Percentiles rank a stretch among this genome's conserved stretches.
phyloP scores from a whole-genome alignment of 768 basidiomycete species.

The Tylopilus plumbeoviolaceoides region DNA sequence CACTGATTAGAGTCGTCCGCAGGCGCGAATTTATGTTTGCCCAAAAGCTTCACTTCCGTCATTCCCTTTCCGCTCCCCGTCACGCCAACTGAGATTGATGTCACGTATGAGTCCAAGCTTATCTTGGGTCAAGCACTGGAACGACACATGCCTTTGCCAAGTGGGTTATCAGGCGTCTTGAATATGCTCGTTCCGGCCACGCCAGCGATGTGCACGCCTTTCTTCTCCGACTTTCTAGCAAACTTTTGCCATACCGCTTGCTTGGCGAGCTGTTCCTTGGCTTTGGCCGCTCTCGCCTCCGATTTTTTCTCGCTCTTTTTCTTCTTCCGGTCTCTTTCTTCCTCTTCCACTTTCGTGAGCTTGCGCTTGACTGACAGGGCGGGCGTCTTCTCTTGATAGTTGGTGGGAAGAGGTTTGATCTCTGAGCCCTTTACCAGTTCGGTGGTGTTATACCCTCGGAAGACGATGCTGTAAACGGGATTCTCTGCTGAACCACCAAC shows the following conservation, averaged over 20 bases:
- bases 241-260: conserved; percentile 93
- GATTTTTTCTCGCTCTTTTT: conserved; percentile 95
- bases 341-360: conserved; percentile 74
- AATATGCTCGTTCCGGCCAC: conserved; percentile 88
- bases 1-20: conserved; percentile 42
- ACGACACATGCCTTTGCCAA: conserved; percentile 67
- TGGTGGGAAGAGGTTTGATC: conserved; percentile 65
- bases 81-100: conserved; percentile 64
- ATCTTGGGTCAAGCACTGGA: conserved; percentile 4
- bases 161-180: conserved; percentile 89
- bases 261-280: conserved; percentile 81
- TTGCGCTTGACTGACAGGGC: conserved; percentile 65
- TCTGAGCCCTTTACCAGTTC: conserved; percentile 74
- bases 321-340: conserved; percentile 85
- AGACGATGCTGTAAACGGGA: conserved; percentile 83
- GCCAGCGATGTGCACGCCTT: conserved; percentile 87
- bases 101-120: conserved; percentile 12
- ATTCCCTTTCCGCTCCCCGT: conserved; percentile 88
- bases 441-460: conserved; percentile 89
- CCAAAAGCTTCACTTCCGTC: conserved; percentile 65
- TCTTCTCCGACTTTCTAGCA: conserved; percentile 91
- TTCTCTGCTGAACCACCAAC: conserved; percentile 80
- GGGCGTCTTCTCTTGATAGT: conserved; percentile 41
- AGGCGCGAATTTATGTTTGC: conserved; percentile 71
- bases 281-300: conserved; percentile 77